Evolutionary conservation across 164 flowering plant species (phyloP), one percentile per base, ranked within the genome.

Genomic region (Saururus chinensis): DNA sequence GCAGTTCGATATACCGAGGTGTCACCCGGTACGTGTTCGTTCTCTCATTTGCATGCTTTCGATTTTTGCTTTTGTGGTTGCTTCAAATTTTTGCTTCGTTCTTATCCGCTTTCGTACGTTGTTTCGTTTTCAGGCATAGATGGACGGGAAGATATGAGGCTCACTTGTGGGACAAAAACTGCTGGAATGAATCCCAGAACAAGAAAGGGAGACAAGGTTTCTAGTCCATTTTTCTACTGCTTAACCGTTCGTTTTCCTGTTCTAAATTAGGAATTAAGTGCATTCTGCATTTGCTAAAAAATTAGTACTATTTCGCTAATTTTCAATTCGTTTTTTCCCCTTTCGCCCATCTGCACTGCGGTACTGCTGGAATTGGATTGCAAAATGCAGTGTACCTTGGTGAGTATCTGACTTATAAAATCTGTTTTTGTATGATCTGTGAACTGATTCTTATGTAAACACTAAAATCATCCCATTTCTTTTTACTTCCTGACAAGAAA

Each of bases 111-210:
- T 66, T 51, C 51, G n/a, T n/a, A n/a, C n/a, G 60, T 30, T 30
- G 37, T 30, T 30, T 30, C 37, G 37, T 30, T 30, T 30, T 30
- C 64, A 91, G 97, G 83, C 98, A 92, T 70, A 72, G 98, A 51
- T 86, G 98, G 95, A 88, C 95, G 0, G 96, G 96, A 9, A 70
- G 98, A 60, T 92, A 84, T 71, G 98, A 92, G 71, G 98, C 98
- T 70, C 98, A 92, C 82, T 68, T 92, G 59, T 92, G 98, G 98
- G 98, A 92, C 64, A 92, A 87, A 79, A 79, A 87, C 60, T 84
- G 88, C 65, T 88, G 98, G 98, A 88, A 88, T 73, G 89, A 87
- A 45, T 75, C 88, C 5, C 96, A 87, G 57, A 92, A 72, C 70
- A 92, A 85, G 81, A 92, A 85, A 84, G 98, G 98, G 69, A 73